Evolutionary conservation across 768 basidiomycete genomes (phyloP), one percentile per base, ranked within the genome.

Genomic region (Amylocystis lapponica): DNA sequence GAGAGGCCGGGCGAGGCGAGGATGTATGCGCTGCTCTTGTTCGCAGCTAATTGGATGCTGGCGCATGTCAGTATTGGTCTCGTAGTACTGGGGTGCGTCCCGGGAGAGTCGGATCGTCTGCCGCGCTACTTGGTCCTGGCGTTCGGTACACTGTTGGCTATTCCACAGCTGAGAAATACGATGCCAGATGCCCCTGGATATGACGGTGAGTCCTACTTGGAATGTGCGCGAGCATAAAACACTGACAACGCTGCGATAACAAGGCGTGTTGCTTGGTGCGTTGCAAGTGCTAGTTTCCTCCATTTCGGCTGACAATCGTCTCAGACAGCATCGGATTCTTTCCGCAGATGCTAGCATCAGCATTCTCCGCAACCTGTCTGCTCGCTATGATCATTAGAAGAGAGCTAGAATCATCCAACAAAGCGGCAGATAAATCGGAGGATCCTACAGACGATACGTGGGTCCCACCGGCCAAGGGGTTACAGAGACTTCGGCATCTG

Each of bases 161-260:
- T 78, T 8, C 76, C 75, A 3, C 73, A 75, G 43, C 47, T 79
- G 35, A 62, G 78, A 21, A 68, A 70, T 39, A 67, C 71, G 19
- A 78, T 79, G 76, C 76, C 78, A 19, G 75, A 78, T 55, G 74
- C 72, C 5, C 76, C 76, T 21, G 76, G 68, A 2, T 60, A 74
- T 20, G 75, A 78, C 31, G 66, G 66, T 61, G 41, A 49, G 60
- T 46, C 4, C 41, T 17, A 5, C 27, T n/a, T 19, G 23, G 4
- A 23, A 16, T 27, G 35, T 29, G 23, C 4, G 25, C 14, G 7
- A n/a, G 2, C 19, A 3, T 12, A 10, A 29, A 30, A 29, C 31
- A 36, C 49, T 41, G 37, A 54, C 36, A 39, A 34, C n/a, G 40
- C 39, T 14, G 21, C 33, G 17, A 30, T n/a, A n/a, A n/a, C n/a